phyloP scores from a whole-genome alignment of 768 basidiomycete species.

The Mycena vulgaris region DNA sequence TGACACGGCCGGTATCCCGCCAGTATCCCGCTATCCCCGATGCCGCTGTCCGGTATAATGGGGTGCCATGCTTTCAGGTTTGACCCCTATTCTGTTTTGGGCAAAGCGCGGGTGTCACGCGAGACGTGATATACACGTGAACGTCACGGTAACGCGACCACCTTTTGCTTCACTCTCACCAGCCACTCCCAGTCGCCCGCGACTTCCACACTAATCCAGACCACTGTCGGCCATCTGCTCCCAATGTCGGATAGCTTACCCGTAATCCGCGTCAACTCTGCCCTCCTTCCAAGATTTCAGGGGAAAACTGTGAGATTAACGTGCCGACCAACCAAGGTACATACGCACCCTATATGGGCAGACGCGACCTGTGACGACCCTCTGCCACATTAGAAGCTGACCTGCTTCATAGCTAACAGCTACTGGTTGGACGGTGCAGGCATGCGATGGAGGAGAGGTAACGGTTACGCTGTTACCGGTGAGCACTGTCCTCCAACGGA shows the following conservation, averaged over 20 bases:
- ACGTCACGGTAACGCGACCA: too few relatives aligned
- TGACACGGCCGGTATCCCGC: too few relatives aligned
- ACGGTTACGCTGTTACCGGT: conserved; percentile 14
- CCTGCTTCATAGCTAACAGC: conserved; percentile 6
- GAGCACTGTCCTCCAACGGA: background rate
- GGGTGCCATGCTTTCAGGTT: too few relatives aligned
- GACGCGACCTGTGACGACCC: background rate
- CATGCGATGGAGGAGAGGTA: conserved; percentile 31
- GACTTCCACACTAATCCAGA: too few relatives aligned
- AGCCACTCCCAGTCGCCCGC: too few relatives aligned
- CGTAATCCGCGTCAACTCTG: conserved; percentile 18
- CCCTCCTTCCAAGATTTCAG: conserved; percentile 16
- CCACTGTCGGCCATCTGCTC: too few relatives aligned
- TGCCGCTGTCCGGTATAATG: too few relatives aligned
- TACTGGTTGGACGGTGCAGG: conserved; percentile 21
- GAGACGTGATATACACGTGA: too few relatives aligned
- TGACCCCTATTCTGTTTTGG: too few relatives aligned
- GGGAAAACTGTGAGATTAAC: conserved; percentile 19
- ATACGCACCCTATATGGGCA: background rate
- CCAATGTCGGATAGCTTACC: background rate
- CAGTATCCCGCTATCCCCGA: too few relatives aligned
- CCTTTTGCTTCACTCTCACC: too few relatives aligned
- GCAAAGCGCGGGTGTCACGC: too few relatives aligned
- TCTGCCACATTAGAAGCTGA: background rate
- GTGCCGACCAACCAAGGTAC: conserved; percentile 25